Evolutionary conservation across 2,329 filamentous ascomycete genomes (phyloP), one percentile per base, ranked within the genome.

Genomic region (Tolypocladium guangdongense): DNA sequence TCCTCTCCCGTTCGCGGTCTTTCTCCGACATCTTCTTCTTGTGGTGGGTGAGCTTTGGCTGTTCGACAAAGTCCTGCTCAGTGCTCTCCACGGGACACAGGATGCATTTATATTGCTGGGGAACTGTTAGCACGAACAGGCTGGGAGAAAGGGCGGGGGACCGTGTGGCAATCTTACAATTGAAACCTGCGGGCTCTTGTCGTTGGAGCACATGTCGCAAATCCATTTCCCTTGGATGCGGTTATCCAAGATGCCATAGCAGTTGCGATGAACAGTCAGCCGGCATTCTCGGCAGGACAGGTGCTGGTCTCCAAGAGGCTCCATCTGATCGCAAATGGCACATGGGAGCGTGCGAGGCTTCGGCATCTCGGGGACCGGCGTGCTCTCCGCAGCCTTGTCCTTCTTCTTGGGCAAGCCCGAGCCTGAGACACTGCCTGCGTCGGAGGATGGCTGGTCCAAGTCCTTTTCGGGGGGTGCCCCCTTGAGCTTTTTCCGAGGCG

Each of bases 151-250:
- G 3, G n/a, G 43, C 20, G 7, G n/a, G 43, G 7, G 45, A 24
- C 7, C n/a, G 22, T 18, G 30, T 7, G 33, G 37, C 18, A 32
- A 55, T 76, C 83, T 77, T 77, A 88, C 86, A 54, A 95, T 92
- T n/a, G 93, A 96, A 46, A 95, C 86, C 59, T 89, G 84, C 6
- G 92, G 90, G 63, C 86, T 92, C 67, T 90, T 90, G 66, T 99
- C 93, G 64, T 99, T 99, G 38, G 84, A 78, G 69, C 93, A 99
- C 81, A 91, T 95, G 70, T 97, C 93, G 68, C 93, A 99, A 41
- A 86, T 82, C 93, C 93, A 99, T 69, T 95, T 95, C 46, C 78
- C 80, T 35, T 82, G 78, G 52, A 78, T 78, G 43, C 88, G 82
- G 54, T 86, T 83, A 47, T 86, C 82, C 39, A 80, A 59, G 35